Base-by-base conservation (phyloP, 805 yeast species). In the Nakazawaea populi region DNA sequence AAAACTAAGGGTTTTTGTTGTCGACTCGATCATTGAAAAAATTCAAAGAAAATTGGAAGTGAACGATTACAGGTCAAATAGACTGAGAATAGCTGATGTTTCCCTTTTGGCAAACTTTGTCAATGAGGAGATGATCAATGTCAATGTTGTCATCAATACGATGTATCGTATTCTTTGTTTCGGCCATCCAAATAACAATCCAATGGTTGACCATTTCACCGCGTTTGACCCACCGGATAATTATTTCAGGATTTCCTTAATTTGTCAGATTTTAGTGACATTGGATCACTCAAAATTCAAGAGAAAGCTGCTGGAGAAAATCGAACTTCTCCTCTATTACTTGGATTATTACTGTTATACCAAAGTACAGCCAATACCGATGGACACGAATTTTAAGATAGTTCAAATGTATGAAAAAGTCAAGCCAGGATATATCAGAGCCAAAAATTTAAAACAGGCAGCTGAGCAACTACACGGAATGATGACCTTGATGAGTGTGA, bases 271-370 rank as follows among this genome's bases (percentile, higher is more conserved):
- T 5, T 58, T 84, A 18, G 64, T 65, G n/a, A 64, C 62, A 8
- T 42, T 70, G 6, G 47, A 53, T 11, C 27, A 52, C 1, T 34
- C 41, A 6, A 30, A 14, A 5, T 11, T 52, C 10, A 54, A 58
- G 14, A 55, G 51, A 27, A 51, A 55, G 2, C 56, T 54, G 7
- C 43, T 32, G 11, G 38, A 58, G 4, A 67, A 71, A 37, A 46
- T 80, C 10, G 58, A 61, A 0, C 48, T 70, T 0, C 77, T 85
- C 52, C 57, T 84, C 52, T 72, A 73, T 30, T 83, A 80, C 56
- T 82, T 89, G 54, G 94, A 89, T 58, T 89, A 81, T 62, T 89
- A 87, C 60, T 63, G 79, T 4, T 77, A 74, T 62, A 76, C 84
- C 34, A 89, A 89, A 58, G 64, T 64, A 3, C 73, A 66, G 44